These are phyloP conservation scores for Aechmea fasciata DNA, from an alignment of 176 grass and related monocot genomes.

Conservation along the genomic window DNA sequence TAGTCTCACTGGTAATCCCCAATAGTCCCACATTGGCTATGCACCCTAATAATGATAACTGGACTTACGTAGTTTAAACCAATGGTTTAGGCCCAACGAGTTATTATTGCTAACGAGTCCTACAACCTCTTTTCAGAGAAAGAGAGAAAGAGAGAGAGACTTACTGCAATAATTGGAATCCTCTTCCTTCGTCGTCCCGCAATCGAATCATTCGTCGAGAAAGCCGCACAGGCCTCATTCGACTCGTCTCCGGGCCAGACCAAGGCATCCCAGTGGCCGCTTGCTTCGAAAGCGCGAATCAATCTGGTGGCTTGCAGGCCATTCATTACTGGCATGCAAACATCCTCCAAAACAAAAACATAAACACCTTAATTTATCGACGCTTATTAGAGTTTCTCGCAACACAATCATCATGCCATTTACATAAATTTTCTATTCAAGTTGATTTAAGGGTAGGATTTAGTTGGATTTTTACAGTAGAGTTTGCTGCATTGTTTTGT, in stretches of 20 bases:
- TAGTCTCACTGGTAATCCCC: too few relatives aligned
- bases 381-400: slow-evolving; percentile 5
- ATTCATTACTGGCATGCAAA: slow-evolving; percentile 96
- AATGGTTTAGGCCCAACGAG: too few relatives aligned
- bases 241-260: slow-evolving; percentile 40
- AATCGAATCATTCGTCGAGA: slow-evolving; percentile 26
- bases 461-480: background rate
- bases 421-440: background rate
- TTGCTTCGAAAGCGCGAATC: slow-evolving; percentile 74
- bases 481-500: too few relatives aligned
- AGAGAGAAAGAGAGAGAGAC: slow-evolving; percentile 16
- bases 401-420: background rate
- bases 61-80: too few relatives aligned
- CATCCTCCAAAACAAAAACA: slow-evolving; percentile 48
- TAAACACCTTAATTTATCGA: slow-evolving; percentile 1
- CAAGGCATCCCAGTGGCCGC: slow-evolving; percentile 67
- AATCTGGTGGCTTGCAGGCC: slow-evolving; percentile 86
- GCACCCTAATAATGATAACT: too few relatives aligned
- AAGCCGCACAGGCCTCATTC: slow-evolving; percentile 24
- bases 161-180: slow-evolving; percentile 78
- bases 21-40: too few relatives aligned
- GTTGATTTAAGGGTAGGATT: background rate
- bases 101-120: too few relatives aligned
- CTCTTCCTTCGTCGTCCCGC: slow-evolving; percentile 30
- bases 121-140: too few relatives aligned